Evolutionary conservation across 2,329 filamentous ascomycete species (phyloP).

Genomic region (Fusarium secorum): DNA sequence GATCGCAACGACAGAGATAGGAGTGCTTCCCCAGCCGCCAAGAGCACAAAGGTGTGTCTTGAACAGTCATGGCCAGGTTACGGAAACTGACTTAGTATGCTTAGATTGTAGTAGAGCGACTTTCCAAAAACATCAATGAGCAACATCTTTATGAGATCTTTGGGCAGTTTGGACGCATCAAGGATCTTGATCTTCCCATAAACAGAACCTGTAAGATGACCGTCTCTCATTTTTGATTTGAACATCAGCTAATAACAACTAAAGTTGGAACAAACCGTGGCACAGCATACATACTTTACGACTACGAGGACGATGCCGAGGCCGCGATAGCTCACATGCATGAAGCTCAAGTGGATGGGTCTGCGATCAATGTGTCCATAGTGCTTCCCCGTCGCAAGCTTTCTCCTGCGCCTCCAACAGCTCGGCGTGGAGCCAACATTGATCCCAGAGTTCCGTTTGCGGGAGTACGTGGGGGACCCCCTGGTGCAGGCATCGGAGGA

Average conservation of each 20-base stretch:
- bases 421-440: slow-evolving; percentile 68
- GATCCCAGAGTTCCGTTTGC: slow-evolving; percentile 55
- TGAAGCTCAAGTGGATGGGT: slow-evolving; percentile 90
- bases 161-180: slow-evolving; percentile 83
- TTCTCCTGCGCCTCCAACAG: slow-evolving; percentile 77
- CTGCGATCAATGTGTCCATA: slow-evolving; percentile 84
- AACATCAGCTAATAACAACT: slow-evolving; percentile 19
- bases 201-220: slow-evolving; percentile 77
- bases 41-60: slow-evolving; percentile 61
- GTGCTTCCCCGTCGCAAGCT: slow-evolving; percentile 85
- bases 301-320: slow-evolving; percentile 80
- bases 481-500: slow-evolving; percentile 34
- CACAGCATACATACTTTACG: slow-evolving; percentile 90
- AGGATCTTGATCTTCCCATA: slow-evolving; percentile 88
- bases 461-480: slow-evolving; percentile 46
- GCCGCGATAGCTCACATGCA: slow-evolving; percentile 96
- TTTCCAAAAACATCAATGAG: slow-evolving; percentile 94
- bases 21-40: slow-evolving; percentile 50
- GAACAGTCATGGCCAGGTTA: neutral
- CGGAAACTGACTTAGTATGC: slow-evolving; percentile 13
- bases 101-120: slow-evolving; percentile 92
- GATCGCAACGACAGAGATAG: slow-evolving; percentile 49
- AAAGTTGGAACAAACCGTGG: slow-evolving; percentile 88
- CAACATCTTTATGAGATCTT: slow-evolving; percentile 92
- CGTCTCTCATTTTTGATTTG: neutral